Evolutionary conservation across 108 stramenopile species (phyloP).

Genomic region (Skeletonema grethae): DNA sequence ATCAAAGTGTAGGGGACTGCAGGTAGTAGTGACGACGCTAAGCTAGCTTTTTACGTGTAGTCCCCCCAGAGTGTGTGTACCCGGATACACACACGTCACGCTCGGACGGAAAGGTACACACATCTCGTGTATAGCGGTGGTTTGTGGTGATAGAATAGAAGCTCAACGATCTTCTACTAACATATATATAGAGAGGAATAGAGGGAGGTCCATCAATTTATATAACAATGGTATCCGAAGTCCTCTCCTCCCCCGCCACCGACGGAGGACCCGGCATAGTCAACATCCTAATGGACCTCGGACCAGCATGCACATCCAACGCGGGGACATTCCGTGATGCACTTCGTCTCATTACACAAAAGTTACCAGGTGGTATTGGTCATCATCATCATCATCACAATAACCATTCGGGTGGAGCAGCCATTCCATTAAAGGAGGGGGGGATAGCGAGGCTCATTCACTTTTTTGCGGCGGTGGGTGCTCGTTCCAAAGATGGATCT

Average conservation of each 20-base stretch:
- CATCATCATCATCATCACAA: neutral
- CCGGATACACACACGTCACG: no score
- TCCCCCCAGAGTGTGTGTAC: no score
- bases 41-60: no score
- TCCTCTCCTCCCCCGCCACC: slow-evolving; percentile 2
- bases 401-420: slow-evolving; percentile 4
- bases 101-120: no score
- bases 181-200: neutral
- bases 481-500: slow-evolving; percentile 31
- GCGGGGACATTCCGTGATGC: slow-evolving; percentile 77
- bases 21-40: no score
- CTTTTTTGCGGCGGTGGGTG: slow-evolving; percentile 69
- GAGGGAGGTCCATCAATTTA: neutral
- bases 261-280: slow-evolving; percentile 59
- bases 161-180: neutral
- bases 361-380: slow-evolving; percentile 10
- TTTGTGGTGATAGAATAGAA: no score
- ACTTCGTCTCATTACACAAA: slow-evolving; percentile 56
- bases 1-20: no score
- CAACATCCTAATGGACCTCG: slow-evolving; percentile 82
- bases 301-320: slow-evolving; percentile 80
- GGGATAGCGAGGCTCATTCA: slow-evolving; percentile 80
- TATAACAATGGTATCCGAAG: neutral
- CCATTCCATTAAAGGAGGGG: slow-evolving; percentile 64
- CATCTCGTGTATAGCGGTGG: no score